Evolutionary conservation across 2,329 filamentous ascomycete genomes (phyloP).

Genomic region (Macrophomina phaseolina): DNA sequence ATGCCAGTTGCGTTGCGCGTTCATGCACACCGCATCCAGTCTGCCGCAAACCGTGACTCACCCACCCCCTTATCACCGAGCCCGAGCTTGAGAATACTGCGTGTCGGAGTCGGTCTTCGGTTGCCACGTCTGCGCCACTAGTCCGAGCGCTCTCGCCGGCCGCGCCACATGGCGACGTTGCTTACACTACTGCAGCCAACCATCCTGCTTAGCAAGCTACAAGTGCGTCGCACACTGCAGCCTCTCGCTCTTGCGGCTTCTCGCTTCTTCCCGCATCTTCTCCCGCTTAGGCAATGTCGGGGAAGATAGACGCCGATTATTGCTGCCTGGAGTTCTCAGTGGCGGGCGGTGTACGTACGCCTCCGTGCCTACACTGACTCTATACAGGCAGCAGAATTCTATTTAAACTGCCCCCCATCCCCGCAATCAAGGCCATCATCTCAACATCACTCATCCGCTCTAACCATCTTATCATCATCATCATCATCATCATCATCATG

Average conservation of each 20-base stretch:
- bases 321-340: slow-evolving; percentile 21
- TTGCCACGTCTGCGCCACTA: slow-evolving; percentile 21
- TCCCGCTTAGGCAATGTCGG: slow-evolving; percentile 19
- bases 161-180: slow-evolving; percentile 16
- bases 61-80: not conserved
- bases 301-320: not conserved
- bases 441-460: slow-evolving; percentile 17
- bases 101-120: not conserved
- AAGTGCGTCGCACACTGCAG: slow-evolving; percentile 18
- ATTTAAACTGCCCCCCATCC: not conserved
- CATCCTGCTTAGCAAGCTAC: not conserved
- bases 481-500: slow-evolving; percentile 47
- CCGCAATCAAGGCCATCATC: slow-evolving; percentile 3
- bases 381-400: slow-evolving; percentile 8
- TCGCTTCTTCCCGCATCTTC: slow-evolving; percentile 21
- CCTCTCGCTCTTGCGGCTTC: slow-evolving; percentile 19
- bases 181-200: slow-evolving; percentile 16
- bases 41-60: slow-evolving; percentile 9
- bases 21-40: slow-evolving; percentile 8
- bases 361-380: slow-evolving; percentile 20
- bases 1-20: slow-evolving; percentile 25
- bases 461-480: slow-evolving; percentile 43
- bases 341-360: slow-evolving; percentile 23
- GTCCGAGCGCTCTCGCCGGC: not conserved
- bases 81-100: not conserved